Conservation (phyloP, 257 asterid species). For the Eustoma russellianum region DNA sequence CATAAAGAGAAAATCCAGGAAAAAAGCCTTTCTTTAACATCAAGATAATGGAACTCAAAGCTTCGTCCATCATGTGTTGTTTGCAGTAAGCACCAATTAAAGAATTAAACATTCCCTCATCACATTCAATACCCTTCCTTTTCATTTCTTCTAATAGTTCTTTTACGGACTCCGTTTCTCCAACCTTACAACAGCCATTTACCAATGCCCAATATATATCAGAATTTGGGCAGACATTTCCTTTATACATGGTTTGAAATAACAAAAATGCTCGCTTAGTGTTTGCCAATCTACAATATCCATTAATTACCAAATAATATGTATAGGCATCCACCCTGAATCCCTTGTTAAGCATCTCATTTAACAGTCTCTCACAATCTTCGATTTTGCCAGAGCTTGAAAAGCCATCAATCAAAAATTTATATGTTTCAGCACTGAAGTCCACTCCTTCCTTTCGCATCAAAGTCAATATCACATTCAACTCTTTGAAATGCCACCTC, state of each 20-base stretch:
- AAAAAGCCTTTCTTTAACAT: conserved; percentile 24
- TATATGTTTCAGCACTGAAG: conserved; percentile 22
- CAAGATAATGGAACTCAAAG: conserved; percentile 8
- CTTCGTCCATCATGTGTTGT: conserved; percentile 19
- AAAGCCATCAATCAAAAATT: conserved; percentile 28
- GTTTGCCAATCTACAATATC: conserved; percentile 28
- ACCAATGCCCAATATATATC: conserved; percentile 24
- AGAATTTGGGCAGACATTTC: conserved; percentile 10
- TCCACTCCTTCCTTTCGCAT: conserved; percentile 24
- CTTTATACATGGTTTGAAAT: conserved; percentile 14
- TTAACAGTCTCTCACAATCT: conserved; percentile 23
- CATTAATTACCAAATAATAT: conserved; percentile 25
- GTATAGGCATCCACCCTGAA: conserved; percentile 16
- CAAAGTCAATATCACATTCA: conserved; percentile 16
- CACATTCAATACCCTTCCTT: conserved; percentile 13
- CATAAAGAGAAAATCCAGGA: conserved; percentile 10
- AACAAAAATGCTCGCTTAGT: conserved; percentile 14
- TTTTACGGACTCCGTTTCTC: conserved; percentile 13
- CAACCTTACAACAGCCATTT: conserved; percentile 18
- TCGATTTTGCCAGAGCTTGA: conserved; percentile 29
- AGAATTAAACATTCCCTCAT: conserved; percentile 13
- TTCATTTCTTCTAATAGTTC: conserved; percentile 18
- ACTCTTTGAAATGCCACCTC: conserved; percentile 34
- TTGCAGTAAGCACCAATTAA: conserved; percentile 16
- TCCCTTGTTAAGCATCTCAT: conserved; percentile 33